A percentile compares a stretch with the other conserved stretches of the same genome.
phyloP scores from a whole-genome alignment of 2,329 filamentous ascomycete genomes.

The Xylariaceae sp. region DNA sequence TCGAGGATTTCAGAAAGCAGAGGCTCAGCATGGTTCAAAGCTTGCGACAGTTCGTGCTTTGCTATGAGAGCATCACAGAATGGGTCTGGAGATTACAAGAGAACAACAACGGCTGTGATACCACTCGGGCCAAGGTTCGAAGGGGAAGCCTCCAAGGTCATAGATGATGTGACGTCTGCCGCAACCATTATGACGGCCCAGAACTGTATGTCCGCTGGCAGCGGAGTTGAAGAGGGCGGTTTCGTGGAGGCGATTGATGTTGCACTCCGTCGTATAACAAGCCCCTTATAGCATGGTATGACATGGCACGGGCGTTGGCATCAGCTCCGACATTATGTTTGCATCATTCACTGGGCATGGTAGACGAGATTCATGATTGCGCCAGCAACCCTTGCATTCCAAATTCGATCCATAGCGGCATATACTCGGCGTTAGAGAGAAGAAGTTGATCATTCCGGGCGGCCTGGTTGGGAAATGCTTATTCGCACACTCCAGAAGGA shows the following conservation, averaged over 20 bases:
- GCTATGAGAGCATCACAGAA: constrained; percentile 90
- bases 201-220: neutral
- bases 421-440: too few relatives aligned
- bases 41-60: constrained; percentile 86
- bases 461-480: too few relatives aligned
- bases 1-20: constrained; percentile 85
- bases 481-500: too few relatives aligned
- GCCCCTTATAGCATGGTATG: too few relatives aligned
- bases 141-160: constrained; percentile 30
- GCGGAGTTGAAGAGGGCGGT: too few relatives aligned
- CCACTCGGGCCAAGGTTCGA: constrained; percentile 25
- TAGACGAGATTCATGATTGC: too few relatives aligned
- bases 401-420: too few relatives aligned
- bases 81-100: constrained; percentile 61
- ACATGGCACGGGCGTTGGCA: constrained; percentile 4
- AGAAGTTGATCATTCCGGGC: too few relatives aligned
- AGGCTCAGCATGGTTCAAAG: constrained; percentile 96
- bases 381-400: too few relatives aligned
- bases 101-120: constrained; percentile 15
- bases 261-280: too few relatives aligned
- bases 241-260: too few relatives aligned
- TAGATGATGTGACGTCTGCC: constrained; percentile 20
- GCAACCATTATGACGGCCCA: too few relatives aligned
- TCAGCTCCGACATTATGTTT: constrained; percentile 7
- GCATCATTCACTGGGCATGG: neutral